Evolutionary conservation across 2,329 filamentous ascomycete species (phyloP).

Genomic region (Fusarium stilboides): DNA sequence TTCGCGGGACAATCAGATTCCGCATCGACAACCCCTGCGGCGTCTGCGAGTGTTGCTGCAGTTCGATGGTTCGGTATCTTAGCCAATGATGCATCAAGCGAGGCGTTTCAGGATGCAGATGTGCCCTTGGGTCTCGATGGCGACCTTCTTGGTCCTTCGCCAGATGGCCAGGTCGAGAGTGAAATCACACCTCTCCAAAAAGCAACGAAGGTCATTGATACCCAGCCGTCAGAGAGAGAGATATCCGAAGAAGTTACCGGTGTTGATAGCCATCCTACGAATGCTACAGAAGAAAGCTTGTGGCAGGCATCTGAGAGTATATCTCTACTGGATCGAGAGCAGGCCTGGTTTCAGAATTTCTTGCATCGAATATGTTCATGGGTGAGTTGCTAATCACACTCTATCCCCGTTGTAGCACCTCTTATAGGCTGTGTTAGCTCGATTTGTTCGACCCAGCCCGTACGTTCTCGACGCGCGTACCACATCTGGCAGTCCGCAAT

Average conservation of each 20-base stretch:
- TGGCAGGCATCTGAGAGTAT: constrained; percentile 46
- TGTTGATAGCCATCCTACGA: fast-evolving
- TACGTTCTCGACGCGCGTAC: constrained; percentile 42
- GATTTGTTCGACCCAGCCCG: constrained; percentile 46
- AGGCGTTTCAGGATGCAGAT: constrained; percentile 10
- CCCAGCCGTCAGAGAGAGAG: constrained; percentile 3
- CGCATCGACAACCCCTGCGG: constrained; percentile 41
- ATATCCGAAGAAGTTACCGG: neutral
- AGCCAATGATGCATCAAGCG: constrained; percentile 33
- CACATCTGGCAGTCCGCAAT: constrained; percentile 56
- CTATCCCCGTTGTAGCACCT: fast-evolving
- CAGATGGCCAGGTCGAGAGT: constrained; percentile 10
- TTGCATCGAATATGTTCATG: constrained; percentile 47
- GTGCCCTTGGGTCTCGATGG: neutral
- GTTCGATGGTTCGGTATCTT: constrained; percentile 49
- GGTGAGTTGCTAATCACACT: constrained; percentile 18
- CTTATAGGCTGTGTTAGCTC: constrained; percentile 16
- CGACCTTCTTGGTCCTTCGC: constrained; percentile 17
- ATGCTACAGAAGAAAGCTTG: constrained; percentile 30
- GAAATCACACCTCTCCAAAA: constrained; percentile 34
- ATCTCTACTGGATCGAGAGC: constrained; percentile 40
- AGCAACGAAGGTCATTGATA: constrained; percentile 43
- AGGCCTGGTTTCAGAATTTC: constrained; percentile 46
- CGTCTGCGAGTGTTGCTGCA: constrained; percentile 45
- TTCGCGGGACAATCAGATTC: constrained; percentile 33